Conservation (phyloP, 805 yeast genomes). For the Metschnikowia continentalis region DNA sequence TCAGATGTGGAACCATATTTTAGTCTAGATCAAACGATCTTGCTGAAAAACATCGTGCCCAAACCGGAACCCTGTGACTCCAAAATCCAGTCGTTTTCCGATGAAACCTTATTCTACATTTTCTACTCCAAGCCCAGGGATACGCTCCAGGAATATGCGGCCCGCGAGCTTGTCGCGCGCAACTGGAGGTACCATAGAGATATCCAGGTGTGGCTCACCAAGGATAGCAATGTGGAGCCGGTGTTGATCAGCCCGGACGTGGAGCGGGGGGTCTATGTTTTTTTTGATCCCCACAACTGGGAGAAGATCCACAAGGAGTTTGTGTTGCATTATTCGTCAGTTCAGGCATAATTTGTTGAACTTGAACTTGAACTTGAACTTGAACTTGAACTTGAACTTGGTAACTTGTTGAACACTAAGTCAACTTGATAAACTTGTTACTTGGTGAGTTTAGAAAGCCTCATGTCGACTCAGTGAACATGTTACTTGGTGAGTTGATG, state of each 20-base stretch:
- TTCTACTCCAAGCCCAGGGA: constrained; percentile 94
- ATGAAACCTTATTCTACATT: constrained; percentile 88
- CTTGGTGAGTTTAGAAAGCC: too few relatives aligned
- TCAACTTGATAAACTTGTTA: too few relatives aligned
- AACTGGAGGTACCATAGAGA: constrained; percentile 98
- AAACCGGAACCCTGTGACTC: constrained; percentile 42
- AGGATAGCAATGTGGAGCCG: constrained; percentile 87
- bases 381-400: too few relatives aligned
- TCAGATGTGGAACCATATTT: constrained; percentile 87
- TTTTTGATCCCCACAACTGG: constrained; percentile 96
- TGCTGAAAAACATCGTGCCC: constrained; percentile 30
- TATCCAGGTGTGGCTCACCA: constrained; percentile 93
- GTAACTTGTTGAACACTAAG: too few relatives aligned
- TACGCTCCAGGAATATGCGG: constrained; percentile 88
- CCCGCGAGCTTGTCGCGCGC: constrained; percentile 82
- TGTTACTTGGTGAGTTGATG: too few relatives aligned
- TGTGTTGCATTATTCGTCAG: constrained; percentile 47
- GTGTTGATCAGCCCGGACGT: constrained; percentile 72
- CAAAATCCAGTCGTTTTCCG: constrained; percentile 63
- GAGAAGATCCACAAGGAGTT: constrained; percentile 77
- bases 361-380: too few relatives aligned
- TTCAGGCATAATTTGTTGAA: constrained; percentile 17
- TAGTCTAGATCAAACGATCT: constrained; percentile 51
- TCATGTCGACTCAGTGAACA: too few relatives aligned
- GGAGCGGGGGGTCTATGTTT: constrained; percentile 89